Conservation (phyloP, 768 basidiomycete species). For the Suillus lakei region DNA sequence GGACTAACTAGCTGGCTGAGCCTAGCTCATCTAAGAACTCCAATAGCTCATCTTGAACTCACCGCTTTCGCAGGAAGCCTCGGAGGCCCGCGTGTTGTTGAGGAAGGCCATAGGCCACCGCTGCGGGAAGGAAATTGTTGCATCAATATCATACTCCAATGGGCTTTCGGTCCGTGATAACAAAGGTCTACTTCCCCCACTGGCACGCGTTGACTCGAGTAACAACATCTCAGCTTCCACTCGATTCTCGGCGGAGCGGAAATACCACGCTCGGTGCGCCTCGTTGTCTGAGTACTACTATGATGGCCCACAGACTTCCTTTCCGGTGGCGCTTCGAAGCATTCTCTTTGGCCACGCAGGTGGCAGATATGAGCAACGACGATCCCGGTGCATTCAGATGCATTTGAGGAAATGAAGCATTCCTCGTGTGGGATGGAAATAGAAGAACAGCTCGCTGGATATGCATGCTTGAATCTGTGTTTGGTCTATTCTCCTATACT, state of each 20-base stretch:
- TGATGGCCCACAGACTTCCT: conserved; percentile 25
- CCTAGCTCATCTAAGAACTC: conserved; percentile 10
- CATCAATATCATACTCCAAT: conserved; percentile 31
- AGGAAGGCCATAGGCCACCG: conserved; percentile 4
- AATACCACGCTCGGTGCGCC: conserved; percentile 25
- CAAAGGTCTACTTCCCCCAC: conserved; percentile 13
- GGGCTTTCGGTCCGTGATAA: conserved; percentile 12
- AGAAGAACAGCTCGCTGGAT: background rate
- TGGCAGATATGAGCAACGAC: conserved; percentile 23
- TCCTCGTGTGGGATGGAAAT: conserved; percentile 6
- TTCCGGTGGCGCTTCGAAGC: conserved; percentile 15
- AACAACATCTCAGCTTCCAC: conserved; percentile 5
- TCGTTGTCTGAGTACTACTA: conserved; percentile 22
- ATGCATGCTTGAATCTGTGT: conserved; percentile 2
- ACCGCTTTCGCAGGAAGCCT: conserved; percentile 20
- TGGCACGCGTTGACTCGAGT: conserved; percentile 7
- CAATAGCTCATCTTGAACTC: conserved; percentile 20
- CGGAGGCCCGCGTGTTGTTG: conserved; percentile 19
- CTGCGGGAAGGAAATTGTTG: conserved; percentile 10
- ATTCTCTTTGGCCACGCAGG: conserved; percentile 15
- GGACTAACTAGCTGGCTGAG: conserved; percentile 5
- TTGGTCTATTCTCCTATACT: conserved; percentile 6
- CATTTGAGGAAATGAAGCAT: conserved; percentile 5
- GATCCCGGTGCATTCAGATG: conserved; percentile 19
- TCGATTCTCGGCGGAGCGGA: conserved; percentile 30